Evolutionary conservation across 2,329 filamentous ascomycete species (phyloP), one percentile per base, ranked within the genome.

Genomic region (Blumeria graminis): DNA sequence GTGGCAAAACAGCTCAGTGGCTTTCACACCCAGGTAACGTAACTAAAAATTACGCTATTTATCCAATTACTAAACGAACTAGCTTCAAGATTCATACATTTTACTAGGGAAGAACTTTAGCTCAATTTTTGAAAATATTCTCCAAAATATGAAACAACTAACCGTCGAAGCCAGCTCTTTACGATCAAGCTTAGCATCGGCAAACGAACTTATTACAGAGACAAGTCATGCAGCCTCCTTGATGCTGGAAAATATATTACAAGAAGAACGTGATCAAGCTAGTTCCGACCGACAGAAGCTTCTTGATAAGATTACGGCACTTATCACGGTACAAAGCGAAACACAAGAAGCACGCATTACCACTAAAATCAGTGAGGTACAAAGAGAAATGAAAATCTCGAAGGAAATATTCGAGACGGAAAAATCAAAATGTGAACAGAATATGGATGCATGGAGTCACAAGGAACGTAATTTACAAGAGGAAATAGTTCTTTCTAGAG

Each of bases 71-170:
- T 32, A 28, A 90, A 51, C 14, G 10, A 10, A 13, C 3, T 34
- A 51, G 72, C 76, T 96, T 34, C 87, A 94, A 63, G 71, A 78
- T 11, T 95, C 90, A 0, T 95, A 94, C 67, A 84, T 81, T 61
- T 76, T 78, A 1, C 76, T 96, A 1, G 88, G 88, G 8, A 81
- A 82, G 58, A 88, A 96, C 62, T 88, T 94, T 71, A 93, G 90
- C 66, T 71, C 72, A 5, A 77, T 90, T 28, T 94, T 96, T 62
- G 87, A 94, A 61, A 81, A 85, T 11, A 74, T 95, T 54, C 74
- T 86, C 54, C 78, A 76, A 60, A 82, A 88, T 62, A 75, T 95
- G 56, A 77, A 79, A 39, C 74, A 79, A 9, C 90, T 96, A 66
- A 84, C 84, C 63, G 72, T 74, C 8, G 87, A 95, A 66, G 83